These are phyloP conservation scores for Pyricularia grisea DNA, from an alignment of 2,329 filamentous ascomycete species.

Conservation along the genomic window DNA sequence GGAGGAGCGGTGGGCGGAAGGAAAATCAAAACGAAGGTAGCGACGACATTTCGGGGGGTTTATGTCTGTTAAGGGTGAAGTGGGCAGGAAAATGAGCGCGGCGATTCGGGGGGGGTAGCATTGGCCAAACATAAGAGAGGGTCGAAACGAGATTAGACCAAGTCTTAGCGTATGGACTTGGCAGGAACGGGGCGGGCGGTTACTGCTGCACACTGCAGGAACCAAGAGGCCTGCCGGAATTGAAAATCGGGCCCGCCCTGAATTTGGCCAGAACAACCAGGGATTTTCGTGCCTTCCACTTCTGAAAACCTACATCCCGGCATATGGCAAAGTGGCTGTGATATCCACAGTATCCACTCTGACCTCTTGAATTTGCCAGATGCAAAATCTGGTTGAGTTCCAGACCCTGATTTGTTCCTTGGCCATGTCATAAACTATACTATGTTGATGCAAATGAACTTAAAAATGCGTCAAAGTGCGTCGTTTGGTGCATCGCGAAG, in stretches of 20 bases:
- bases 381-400: not conserved
- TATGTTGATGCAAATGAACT: not conserved
- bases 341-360: not conserved
- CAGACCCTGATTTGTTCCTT: not conserved
- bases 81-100: constrained; percentile 5
- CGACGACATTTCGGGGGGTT: constrained; percentile 1
- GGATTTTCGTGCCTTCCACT: not conserved
- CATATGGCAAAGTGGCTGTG: not conserved
- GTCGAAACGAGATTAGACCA: not conserved
- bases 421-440: not conserved
- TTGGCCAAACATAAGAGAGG: not conserved
- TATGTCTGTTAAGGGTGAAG: constrained; percentile 4
- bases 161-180: not conserved
- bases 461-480: not conserved
- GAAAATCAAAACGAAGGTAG: constrained; percentile 11
- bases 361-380: not conserved
- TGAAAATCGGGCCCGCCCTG: not conserved
- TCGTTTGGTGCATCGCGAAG: not conserved
- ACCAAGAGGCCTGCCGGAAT: not conserved
- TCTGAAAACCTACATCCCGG: not conserved
- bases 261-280: not conserved
- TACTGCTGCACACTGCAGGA: not conserved
- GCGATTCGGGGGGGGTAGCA: not conserved
- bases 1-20: constrained; percentile 14
- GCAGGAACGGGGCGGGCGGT: not conserved